phyloP scores from a whole-genome alignment of 768 basidiomycete species.

The Naganishia randhawae region DNA sequence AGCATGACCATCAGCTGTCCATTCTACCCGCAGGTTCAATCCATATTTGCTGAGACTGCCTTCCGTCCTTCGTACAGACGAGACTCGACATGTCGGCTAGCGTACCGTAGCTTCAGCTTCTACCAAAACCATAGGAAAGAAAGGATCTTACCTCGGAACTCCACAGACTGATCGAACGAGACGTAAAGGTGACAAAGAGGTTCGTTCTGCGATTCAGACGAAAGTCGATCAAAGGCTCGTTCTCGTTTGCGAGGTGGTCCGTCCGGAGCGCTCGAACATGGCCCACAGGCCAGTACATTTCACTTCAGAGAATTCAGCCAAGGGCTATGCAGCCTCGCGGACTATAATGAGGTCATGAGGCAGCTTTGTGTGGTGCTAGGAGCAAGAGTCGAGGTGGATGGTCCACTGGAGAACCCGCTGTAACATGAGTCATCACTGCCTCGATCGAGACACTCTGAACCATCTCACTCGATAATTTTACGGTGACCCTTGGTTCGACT shows the following conservation, averaged over 20 bases:
- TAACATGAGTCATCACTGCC: too few species aligned
- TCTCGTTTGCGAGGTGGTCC: not conserved
- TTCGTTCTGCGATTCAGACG: constrained; percentile 6
- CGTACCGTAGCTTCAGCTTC: not conserved
- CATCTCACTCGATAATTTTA: too few species aligned
- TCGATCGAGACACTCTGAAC: too few species aligned
- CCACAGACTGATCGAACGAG: constrained; percentile 2
- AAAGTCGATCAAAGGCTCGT: constrained; percentile 17
- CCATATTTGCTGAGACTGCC: constrained; percentile 3
- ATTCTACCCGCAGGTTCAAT: not conserved
- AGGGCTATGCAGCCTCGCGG: too few species aligned
- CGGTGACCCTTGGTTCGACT: too few species aligned
- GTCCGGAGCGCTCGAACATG: not conserved
- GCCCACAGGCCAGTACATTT: constrained; percentile 14
- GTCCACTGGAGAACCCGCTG: too few species aligned
- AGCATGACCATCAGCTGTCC: constrained; percentile 7
- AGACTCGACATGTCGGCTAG: constrained; percentile 13
- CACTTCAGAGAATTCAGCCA: not conserved
- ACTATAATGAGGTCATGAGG: too few species aligned
- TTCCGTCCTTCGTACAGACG: not conserved
- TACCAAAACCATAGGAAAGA: not conserved
- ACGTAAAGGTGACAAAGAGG: constrained; percentile 1
- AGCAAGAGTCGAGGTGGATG: too few species aligned
- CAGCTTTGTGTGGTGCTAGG: too few species aligned
- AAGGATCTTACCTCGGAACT: constrained; percentile 3